Evolutionary conservation across 768 basidiomycete species (phyloP).

Genomic region (Xerocomus spinulosus): DNA sequence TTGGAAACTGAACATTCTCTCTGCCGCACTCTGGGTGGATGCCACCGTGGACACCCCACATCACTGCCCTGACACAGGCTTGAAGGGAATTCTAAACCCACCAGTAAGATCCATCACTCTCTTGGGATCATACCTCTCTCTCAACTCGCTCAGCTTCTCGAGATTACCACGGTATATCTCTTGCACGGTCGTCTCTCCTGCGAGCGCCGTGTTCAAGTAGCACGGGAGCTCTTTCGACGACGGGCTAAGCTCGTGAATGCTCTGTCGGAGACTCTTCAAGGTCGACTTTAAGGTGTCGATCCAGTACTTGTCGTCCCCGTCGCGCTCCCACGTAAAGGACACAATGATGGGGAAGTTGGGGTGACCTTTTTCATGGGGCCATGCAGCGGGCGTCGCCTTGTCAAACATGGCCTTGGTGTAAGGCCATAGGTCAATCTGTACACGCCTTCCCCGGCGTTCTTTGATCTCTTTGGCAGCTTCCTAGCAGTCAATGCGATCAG

Average conservation of each 20-base stretch:
- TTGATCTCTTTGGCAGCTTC: neutral
- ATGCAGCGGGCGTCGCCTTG: slow-evolving; percentile 6
- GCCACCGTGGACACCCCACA: no score
- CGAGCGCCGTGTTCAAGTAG: slow-evolving; percentile 8
- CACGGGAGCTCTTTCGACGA: slow-evolving; percentile 1
- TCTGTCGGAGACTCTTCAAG: neutral
- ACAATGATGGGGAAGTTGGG: slow-evolving; percentile 14
- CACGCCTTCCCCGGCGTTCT: neutral
- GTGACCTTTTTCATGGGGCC: slow-evolving; percentile 9
- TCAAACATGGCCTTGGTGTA: slow-evolving; percentile 15
- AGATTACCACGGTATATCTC: slow-evolving; percentile 10
- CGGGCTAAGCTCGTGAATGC: neutral
- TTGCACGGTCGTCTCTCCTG: neutral
- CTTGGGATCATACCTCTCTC: slow-evolving; percentile 8
- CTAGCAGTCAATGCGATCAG: no score
- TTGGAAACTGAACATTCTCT: no score
- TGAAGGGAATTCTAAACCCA: no score
- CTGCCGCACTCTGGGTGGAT: no score
- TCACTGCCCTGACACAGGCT: no score
- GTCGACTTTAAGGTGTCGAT: neutral
- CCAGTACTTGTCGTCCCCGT: slow-evolving; percentile 10
- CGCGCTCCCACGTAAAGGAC: slow-evolving; percentile 14
- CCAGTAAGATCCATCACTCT: slow-evolving; percentile 11
- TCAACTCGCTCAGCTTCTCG: neutral
- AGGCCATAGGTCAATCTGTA: slow-evolving; percentile 12